phyloP scores from a whole-genome alignment of 2,329 filamentous ascomycete species.

The Calonectria honghensis region DNA sequence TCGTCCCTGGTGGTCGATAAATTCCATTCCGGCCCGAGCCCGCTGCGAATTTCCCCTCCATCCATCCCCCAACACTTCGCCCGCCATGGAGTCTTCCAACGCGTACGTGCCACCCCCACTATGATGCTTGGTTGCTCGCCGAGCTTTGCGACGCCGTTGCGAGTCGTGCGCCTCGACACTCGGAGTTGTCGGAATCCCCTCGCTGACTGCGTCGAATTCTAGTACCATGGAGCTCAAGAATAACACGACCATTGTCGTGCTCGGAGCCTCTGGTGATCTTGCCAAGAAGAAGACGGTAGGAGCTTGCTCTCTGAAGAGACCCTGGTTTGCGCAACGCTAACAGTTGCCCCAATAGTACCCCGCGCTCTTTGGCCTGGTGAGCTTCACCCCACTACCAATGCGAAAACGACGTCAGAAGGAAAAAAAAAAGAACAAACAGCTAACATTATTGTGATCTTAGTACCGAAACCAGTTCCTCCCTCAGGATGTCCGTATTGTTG shows the following conservation, averaged over 20 bases:
- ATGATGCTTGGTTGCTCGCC: slow-evolving; percentile 46
- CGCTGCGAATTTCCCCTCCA: slow-evolving; percentile 29
- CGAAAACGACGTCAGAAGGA: not conserved
- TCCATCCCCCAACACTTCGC: slow-evolving; percentile 40
- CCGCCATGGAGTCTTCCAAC: slow-evolving; percentile 48
- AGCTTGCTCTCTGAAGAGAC: slow-evolving; percentile 40
- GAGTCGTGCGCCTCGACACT: slow-evolving; percentile 20
- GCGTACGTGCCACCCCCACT: slow-evolving; percentile 55
- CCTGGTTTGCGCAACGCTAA: slow-evolving; percentile 49
- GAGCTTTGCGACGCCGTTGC: slow-evolving; percentile 44
- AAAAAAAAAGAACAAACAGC: slow-evolving; percentile 2
- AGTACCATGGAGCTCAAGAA: slow-evolving; percentile 94
- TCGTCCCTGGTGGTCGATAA: slow-evolving; percentile 41
- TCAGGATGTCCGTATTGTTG: slow-evolving; percentile 96
- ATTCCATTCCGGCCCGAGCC: slow-evolving; percentile 31
- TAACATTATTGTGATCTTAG: slow-evolving; percentile 66
- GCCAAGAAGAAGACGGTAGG: slow-evolving; percentile 99
- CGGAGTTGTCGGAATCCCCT: slow-evolving; percentile 28
- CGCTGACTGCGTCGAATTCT: slow-evolving; percentile 42
- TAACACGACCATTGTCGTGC: slow-evolving; percentile 96
- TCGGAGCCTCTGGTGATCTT: slow-evolving; percentile 97
- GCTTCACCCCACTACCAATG: slow-evolving; percentile 61
- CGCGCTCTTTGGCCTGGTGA: slow-evolving; percentile 96
- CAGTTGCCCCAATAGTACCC: slow-evolving; percentile 80
- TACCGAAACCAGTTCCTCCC: slow-evolving; percentile 99